Evolutionary conservation across 2,329 filamentous ascomycete species (phyloP).

Genomic region (Aureobasidium sp.): DNA sequence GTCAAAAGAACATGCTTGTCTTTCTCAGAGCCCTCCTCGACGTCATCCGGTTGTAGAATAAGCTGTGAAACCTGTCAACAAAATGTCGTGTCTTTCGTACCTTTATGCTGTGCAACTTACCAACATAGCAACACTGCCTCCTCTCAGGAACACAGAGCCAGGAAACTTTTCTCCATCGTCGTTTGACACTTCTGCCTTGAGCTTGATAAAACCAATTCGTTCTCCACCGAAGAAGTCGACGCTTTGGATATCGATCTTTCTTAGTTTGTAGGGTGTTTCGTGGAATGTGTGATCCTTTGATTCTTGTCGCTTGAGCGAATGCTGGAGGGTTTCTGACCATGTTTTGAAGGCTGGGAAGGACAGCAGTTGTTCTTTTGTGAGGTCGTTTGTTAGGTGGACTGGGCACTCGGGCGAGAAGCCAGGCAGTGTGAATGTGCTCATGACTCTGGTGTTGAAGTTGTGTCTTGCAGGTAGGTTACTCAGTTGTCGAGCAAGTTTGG

Average conservation of each 20-base stretch:
- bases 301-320: conserved; percentile 40
- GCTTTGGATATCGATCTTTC: conserved; percentile 45
- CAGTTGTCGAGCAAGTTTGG: background rate
- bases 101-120: conserved; percentile 25
- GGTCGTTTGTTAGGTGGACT: conserved; percentile 35
- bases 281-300: conserved; percentile 43
- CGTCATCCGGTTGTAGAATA: conserved; percentile 46
- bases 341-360: conserved; percentile 46
- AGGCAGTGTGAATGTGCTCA: conserved; percentile 36
- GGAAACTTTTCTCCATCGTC: conserved; percentile 43
- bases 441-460: conserved; percentile 14
- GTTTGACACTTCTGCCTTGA: conserved; percentile 47
- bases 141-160: conserved; percentile 49
- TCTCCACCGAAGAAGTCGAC: conserved; percentile 44
- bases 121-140: conserved; percentile 50
- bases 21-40: conserved; percentile 30
- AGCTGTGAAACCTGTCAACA: conserved; percentile 29
- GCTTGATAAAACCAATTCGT: conserved; percentile 48
- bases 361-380: conserved; percentile 38
- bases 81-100: background rate
- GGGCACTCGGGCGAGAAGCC: conserved; percentile 26
- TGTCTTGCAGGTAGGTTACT: background rate
- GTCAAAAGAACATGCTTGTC: conserved; percentile 47
- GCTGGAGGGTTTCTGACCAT: conserved; percentile 44
- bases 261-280: conserved; percentile 41